phyloP scores from a whole-genome alignment of 2,329 filamentous ascomycete genomes.

The Fusarium sp. region DNA sequence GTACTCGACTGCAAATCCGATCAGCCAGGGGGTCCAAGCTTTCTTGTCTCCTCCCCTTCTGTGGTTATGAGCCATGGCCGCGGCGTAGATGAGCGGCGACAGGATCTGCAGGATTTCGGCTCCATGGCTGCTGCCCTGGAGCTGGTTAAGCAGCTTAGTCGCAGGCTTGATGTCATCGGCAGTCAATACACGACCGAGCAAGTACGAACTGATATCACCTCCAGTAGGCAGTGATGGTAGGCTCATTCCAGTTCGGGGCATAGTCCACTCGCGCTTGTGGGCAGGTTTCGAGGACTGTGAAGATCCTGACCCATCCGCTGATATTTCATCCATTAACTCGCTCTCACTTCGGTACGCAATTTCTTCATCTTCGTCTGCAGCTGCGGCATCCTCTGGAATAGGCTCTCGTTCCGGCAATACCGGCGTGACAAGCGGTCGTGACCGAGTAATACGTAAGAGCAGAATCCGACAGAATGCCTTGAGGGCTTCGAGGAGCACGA shows the following conservation, averaged over 20 bases:
- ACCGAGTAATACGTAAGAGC: conserved; percentile 83
- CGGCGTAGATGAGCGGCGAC: conserved; percentile 85
- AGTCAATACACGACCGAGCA: conserved; percentile 89
- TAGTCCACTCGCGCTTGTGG: conserved; percentile 77
- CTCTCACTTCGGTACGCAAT: conserved; percentile 53
- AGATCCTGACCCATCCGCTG: conserved; percentile 45
- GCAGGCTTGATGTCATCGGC: conserved; percentile 97
- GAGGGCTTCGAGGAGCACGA: conserved; percentile 84
- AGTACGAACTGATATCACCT: conserved; percentile 85
- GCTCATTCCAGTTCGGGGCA: conserved; percentile 92
- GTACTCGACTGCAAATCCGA: conserved; percentile 87
- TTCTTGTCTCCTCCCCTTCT: conserved; percentile 66
- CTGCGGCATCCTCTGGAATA: conserved; percentile 70
- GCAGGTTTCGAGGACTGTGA: conserved; percentile 46
- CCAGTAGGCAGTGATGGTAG: conserved; percentile 85
- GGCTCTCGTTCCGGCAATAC: conserved; percentile 87
- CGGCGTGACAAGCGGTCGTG: conserved; percentile 83
- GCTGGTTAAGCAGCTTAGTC: conserved; percentile 82
- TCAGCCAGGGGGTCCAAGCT: conserved; percentile 91
- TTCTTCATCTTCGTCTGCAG: conserved; percentile 59
- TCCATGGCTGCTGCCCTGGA: conserved; percentile 77
- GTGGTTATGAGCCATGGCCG: conserved; percentile 77
- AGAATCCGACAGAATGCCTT: conserved; percentile 88
- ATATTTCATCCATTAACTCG: conserved; percentile 57
- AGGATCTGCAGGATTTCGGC: conserved; percentile 94